phyloP scores from a whole-genome alignment of 169 alveolate species.

The Cryptosporidium viatorum region DNA sequence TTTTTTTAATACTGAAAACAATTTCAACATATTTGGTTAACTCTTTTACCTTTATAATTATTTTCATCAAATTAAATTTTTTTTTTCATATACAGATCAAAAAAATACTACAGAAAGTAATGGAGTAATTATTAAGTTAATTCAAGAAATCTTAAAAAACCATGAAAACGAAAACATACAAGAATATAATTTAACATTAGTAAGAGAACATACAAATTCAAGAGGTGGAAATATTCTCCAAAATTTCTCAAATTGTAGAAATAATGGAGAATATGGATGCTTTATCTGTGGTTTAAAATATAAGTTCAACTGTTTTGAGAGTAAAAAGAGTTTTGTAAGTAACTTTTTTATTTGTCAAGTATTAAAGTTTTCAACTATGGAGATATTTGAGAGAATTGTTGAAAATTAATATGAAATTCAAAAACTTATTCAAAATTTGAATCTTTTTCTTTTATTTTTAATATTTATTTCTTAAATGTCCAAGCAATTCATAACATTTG shows the following conservation, averaged over 20 bases:
- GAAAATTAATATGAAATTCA: neutral
- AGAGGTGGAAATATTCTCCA: neutral
- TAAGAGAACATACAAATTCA: neutral
- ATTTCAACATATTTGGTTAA: too few relatives aligned
- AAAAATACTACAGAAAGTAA: neutral
- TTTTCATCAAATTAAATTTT: too few relatives aligned
- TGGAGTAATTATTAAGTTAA: neutral
- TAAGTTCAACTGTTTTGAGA: neutral
- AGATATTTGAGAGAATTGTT: neutral
- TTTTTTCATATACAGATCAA: neutral
- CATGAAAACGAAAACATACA: neutral
- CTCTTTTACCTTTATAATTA: too few relatives aligned
- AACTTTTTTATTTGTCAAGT: neutral
- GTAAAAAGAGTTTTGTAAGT: neutral
- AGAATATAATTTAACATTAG: neutral
- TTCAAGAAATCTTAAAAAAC: neutral
- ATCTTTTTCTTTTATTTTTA: neutral
- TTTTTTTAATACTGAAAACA: too few relatives aligned
- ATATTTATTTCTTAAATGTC: neutral
- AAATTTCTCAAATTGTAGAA: neutral
- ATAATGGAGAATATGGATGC: neutral
- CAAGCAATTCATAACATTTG: neutral
- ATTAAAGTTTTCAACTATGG: slow-evolving; percentile 2
- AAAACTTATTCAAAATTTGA: too few relatives aligned
- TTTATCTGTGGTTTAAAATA: neutral